A percentile compares a stretch with the other conserved stretches of the same genome.
Conservation (phyloP, 345 rosid genomes). For the Nasturtium officinale region DNA sequence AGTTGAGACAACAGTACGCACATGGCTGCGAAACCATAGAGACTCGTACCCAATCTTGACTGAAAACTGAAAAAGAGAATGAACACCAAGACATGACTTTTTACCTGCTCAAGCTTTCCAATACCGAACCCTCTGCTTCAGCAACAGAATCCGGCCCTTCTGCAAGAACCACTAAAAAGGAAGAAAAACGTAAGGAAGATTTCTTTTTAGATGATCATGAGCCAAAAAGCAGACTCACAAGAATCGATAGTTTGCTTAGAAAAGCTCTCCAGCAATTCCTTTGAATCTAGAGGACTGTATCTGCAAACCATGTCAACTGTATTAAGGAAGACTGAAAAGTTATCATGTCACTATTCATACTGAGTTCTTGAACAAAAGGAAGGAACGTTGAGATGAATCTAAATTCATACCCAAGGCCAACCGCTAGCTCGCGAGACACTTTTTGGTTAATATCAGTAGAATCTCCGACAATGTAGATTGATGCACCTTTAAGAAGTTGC, state of each 20-base stretch:
- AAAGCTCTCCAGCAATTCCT: conserved; percentile 73
- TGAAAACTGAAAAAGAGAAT: conserved; percentile 17
- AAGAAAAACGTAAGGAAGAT: conserved; percentile 20
- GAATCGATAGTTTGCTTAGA: conserved; percentile 77
- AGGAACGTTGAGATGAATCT: neutral
- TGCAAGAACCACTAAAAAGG: conserved; percentile 60
- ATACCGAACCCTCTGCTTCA: conserved; percentile 61
- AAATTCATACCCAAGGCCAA: conserved; percentile 70
- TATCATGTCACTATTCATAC: neutral
- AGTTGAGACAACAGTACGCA: conserved; percentile 82
- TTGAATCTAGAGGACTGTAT: conserved; percentile 77
- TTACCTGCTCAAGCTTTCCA: conserved; percentile 89
- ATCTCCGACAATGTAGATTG: conserved; percentile 74
- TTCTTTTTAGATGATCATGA: neutral
- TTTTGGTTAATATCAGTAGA: conserved; percentile 75
- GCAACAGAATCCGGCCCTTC: conserved; percentile 73
- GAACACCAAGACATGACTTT: conserved; percentile 6
- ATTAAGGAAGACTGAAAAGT: conserved; percentile 1
- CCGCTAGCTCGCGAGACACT: conserved; percentile 77
- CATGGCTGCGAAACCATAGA: conserved; percentile 62
- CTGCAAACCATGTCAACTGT: conserved; percentile 45
- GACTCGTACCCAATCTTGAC: neutral
- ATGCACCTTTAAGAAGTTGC: conserved; percentile 86
- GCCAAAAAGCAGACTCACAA: conserved; percentile 58
- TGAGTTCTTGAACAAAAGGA: neutral